A percentile compares a stretch with the other conserved stretches of the same genome.
Evolutionary conservation across 1,284 basidiomycete species (phyloP).

Genomic region (Somion occarium): DNA sequence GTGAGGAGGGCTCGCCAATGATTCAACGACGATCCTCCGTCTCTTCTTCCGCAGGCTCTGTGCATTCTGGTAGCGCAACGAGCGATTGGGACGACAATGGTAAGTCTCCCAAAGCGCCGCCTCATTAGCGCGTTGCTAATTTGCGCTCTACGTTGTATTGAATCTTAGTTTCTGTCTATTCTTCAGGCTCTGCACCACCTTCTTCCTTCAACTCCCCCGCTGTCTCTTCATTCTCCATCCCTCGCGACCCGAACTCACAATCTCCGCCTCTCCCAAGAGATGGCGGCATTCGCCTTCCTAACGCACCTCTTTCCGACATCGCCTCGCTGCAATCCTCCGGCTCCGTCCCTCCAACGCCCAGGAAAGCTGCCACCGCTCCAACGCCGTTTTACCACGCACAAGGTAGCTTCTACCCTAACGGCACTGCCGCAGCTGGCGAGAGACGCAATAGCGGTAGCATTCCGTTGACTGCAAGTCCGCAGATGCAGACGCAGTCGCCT

Average conservation of each 20-base stretch:
- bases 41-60: conserved; percentile 52
- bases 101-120: conserved; percentile 31
- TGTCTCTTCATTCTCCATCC: conserved; percentile 50
- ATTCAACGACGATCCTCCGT: conserved; percentile 55
- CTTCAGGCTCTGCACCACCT: conserved; percentile 53
- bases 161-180: conserved; percentile 46
- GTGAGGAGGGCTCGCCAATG: conserved; percentile 25
- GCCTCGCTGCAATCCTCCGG: conserved; percentile 35
- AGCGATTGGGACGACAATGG: conserved; percentile 76
- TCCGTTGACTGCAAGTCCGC: neutral
- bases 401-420: conserved; percentile 22
- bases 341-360: conserved; percentile 29
- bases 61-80: conserved; percentile 42
- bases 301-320: conserved; percentile 61
- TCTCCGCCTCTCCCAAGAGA: conserved; percentile 48
- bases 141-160: neutral
- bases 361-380: conserved; percentile 39
- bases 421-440: conserved; percentile 20
- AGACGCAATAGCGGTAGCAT: neutral
- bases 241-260: conserved; percentile 47
- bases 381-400: conserved; percentile 19
- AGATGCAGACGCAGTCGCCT: neutral
- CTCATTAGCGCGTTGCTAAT: neutral
- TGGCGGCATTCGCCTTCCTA: conserved; percentile 65
- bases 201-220: conserved; percentile 66